phyloP scores from a whole-genome alignment of 345 rosid species.

The Citrus cavaleriei region DNA sequence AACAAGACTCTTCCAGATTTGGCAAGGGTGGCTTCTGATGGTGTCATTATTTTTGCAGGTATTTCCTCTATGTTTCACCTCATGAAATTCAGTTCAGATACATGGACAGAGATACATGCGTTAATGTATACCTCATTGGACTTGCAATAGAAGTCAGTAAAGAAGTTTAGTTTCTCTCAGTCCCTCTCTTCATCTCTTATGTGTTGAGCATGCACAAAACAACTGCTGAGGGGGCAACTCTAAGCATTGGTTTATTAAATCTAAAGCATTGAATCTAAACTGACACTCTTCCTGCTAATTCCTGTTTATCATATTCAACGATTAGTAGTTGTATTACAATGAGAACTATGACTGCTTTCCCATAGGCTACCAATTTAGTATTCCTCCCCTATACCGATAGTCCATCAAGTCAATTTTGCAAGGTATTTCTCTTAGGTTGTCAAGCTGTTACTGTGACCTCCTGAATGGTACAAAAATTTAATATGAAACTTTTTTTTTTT shows the following conservation, averaged over 20 bases:
- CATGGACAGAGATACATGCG: neutral
- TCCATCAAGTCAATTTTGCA: neutral
- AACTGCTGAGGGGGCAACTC: neutral
- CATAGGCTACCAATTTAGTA: neutral
- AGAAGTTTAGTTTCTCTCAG: neutral
- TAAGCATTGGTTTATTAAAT: neutral
- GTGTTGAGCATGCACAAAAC: neutral
- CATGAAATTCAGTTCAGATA: neutral
- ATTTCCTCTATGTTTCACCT: neutral
- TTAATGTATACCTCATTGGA: too few species aligned
- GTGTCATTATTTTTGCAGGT: slow-evolving; percentile 79
- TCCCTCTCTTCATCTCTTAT: neutral
- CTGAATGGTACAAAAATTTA: neutral
- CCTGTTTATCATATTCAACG: neutral
- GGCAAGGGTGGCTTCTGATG: slow-evolving; percentile 83
- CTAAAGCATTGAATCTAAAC: neutral
- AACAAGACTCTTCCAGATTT: slow-evolving; percentile 92
- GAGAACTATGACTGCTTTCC: neutral
- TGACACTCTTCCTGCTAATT: neutral
- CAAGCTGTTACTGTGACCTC: neutral
- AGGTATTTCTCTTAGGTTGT: neutral
- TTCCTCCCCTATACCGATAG: neutral
- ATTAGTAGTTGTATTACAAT: neutral
- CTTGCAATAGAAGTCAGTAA: neutral
- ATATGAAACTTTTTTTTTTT: neutral